Evolutionary conservation across 768 basidiomycete species (phyloP), one percentile per base, ranked within the genome.

Genomic region (Russula earlei): DNA sequence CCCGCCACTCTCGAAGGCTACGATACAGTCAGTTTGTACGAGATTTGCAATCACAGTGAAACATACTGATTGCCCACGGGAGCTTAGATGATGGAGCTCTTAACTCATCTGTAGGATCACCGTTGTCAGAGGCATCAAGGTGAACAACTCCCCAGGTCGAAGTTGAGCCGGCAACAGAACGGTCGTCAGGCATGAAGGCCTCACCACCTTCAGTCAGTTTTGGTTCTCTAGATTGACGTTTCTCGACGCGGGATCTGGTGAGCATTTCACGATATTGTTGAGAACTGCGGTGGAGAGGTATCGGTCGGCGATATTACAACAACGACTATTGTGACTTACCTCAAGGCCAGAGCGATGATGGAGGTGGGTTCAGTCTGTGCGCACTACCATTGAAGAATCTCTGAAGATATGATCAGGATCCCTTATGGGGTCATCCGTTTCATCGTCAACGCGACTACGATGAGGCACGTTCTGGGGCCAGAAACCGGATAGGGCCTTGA

Each of bases 351-450:
- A 7, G 96, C 94, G 61, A 98, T 93, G 65, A 98, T 96, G 17
- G 95, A 97, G 0, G 94, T 96, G 2, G 95, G 96, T 66, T 99
- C 96, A 67, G n/a, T 97, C 93, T 19, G 92, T 92, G 19, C 95
- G 80, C 19, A 99, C 87, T 49, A 97, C 84, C 81, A 98, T 94
- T 2, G 87, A 84, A 15, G 91, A 92, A 65, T 95, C 94, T 36
- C 90, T 79, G 72, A 96, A 97, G 46, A 98, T 85, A 66, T 98
- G 92, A 64, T 97, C 94, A 1, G 84, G 84, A 66, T 91, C 86
- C 58, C 78, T 77, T 68, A 84, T 77, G 4, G 80, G 79, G 64
- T 89, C 85, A 11, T 86, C 84, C 5, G 53, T 73, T 64, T 85
- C 82, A 60, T 80, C 71, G 33, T 75, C 81, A 66, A 77, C 71